Evolutionary conservation across 371 early-diverging fungal species (phyloP), one percentile per base, ranked within the genome.

Genomic region (Enterocytospora artemiae): DNA sequence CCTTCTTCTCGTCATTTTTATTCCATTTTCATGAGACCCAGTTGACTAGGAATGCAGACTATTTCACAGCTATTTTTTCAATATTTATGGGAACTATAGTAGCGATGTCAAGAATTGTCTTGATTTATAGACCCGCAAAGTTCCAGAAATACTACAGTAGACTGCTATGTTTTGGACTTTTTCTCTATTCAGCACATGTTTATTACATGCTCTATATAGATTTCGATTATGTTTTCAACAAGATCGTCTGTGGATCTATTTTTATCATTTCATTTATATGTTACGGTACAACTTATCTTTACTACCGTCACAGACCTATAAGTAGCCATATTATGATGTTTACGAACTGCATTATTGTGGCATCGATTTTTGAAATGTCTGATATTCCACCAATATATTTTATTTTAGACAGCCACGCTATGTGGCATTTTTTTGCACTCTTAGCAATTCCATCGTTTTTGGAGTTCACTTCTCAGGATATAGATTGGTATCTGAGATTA

Each of bases 401-500:
- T 69, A 44, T 75, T 16, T 30, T 75, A 1, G 75, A 75, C 45
- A 66, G 67, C 5, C 75, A 75, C 60, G 71, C 71, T 12, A 27
- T 72, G 4, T 75, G 65, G 65, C 75, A 75, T 49, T 34, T 72
- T 2, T 5, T 24, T 5, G 12, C 31, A 20, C 18, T 46, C 12
- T 46, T 46, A 25, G 24, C 20, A 12, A 46, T 46, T 7, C 12
- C 12, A 25, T 25, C 48, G 24, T 46, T 46, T 46, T 46, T 20
- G 12, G 24, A 46, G 24, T 46, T 46, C 18, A 46, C 48, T 7
- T 46, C 24, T 46, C 24, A 20, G 4, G 48, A 46, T 5, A 25
- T 25, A 25, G 24, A 46, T 12, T 25, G 12, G 18, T 46, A 7
- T 25, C n/a, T n/a, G n/a, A n/a, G n/a, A n/a, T n/a, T n/a, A n/a